phyloP scores from a whole-genome alignment of 2,329 filamentous ascomycete species.

The Coniella lustricola region DNA sequence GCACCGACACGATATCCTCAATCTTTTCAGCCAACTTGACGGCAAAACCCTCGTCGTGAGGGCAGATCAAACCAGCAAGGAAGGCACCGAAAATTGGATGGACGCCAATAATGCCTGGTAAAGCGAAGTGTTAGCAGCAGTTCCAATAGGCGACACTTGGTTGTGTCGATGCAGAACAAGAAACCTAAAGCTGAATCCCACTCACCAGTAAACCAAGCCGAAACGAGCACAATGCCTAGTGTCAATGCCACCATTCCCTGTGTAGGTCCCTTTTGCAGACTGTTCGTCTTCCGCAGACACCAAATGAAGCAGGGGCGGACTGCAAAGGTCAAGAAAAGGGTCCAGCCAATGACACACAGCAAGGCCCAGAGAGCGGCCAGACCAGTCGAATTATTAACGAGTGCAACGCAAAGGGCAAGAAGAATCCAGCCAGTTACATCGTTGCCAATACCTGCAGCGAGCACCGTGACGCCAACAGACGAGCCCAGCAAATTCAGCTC shows the following conservation, averaged over 20 bases:
- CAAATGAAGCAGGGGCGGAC: conserved; percentile 71
- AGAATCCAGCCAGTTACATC: conserved; percentile 90
- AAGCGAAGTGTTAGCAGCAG: conserved; percentile 8
- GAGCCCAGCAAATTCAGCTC: conserved; percentile 81
- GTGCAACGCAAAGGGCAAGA: conserved; percentile 82
- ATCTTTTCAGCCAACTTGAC: conserved; percentile 92
- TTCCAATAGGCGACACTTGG: no score
- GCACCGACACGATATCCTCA: conserved; percentile 76
- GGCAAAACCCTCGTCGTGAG: conserved; percentile 81
- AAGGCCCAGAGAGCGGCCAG: conserved; percentile 80
- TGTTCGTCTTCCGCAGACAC: conserved; percentile 65
- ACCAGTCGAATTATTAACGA: conserved; percentile 81
- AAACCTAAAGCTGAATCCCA: neutral
- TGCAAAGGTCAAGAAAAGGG: conserved; percentile 64
- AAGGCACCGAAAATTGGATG: conserved; percentile 95
- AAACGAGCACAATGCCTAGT: conserved; percentile 68
- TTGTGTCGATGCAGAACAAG: neutral
- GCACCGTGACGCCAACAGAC: conserved; percentile 77
- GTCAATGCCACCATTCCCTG: conserved; percentile 80
- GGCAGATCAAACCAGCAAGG: conserved; percentile 80
- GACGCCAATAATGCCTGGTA: conserved; percentile 68
- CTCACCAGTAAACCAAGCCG: conserved; percentile 70
- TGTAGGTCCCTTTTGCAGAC: conserved; percentile 79
- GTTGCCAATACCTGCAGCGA: conserved; percentile 88
- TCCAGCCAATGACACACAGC: conserved; percentile 66